Base-by-base conservation (phyloP, 2,329 filamentous ascomycete species). In the Camillea tinctor region DNA sequence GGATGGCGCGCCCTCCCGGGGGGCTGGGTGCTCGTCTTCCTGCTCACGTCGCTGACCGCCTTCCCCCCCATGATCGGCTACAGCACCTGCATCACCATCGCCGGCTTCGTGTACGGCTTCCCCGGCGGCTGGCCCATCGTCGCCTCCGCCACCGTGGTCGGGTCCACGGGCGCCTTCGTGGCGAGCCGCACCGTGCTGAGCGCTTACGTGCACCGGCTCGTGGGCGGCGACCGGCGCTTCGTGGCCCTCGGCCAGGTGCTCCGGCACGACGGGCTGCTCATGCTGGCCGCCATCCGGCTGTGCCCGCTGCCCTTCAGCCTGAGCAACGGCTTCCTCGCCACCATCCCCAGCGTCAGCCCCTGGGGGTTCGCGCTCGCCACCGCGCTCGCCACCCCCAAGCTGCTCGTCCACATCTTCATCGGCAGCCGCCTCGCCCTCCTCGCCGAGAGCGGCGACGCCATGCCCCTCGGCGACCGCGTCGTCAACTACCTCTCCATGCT, bases 271-370 rank as follows among this genome's bases (percentile, higher is more conserved):
- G 95, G 95, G 0, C 76, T 99, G 55, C 90, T 92, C 69, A 87
- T 98, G 57, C 82, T 99, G 52, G 88, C 92, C 64, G 96, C 95
- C 84, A 95, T 99, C 68, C 86, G 95, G 26, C 84, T 98, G 65
- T 98, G 94, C 71, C 95, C 95, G 1, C 74, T 99, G 61, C 95
- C 95, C 15, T 99, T 96, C 74, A 95, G 91, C 56, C 80, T 98
- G 67, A 93, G 91, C 72, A 99, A 99, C 73, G 95, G 93, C 55
- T 96, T 96, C 62, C 86, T 99, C 58, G 92, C 92, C 26, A 98
- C 95, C 1, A 93, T 99, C 63, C 93, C 93, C 2, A 96, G 90
- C 30, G 91, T 99, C 36, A 84, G 88, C 22, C 90, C 91, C 49
- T 74, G 83, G 61, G 85, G 85, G 52, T 98, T 96, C 77, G 88